Base-by-base conservation (phyloP, 225 moss, liverwort and hornwort genomes). In the Ulota crispa region DNA sequence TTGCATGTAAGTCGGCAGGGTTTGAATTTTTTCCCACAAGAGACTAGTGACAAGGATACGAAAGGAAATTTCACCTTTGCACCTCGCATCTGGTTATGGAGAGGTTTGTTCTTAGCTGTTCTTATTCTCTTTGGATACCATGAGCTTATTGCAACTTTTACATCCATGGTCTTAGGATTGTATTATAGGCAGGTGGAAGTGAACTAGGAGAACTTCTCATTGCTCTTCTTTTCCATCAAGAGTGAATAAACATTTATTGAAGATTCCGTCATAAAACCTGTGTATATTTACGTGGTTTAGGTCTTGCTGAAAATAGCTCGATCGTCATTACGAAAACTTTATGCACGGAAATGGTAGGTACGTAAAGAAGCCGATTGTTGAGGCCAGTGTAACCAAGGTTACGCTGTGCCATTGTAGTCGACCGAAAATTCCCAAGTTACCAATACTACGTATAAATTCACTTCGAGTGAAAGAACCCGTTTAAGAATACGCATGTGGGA, bases 61-160 rank as follows among this genome's bases (percentile, higher is more conserved):
- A 83, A 92, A 76, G 91, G 92, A 34, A 34, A 86, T 88, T 64
- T 88, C 88, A 64, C 85, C 85, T 19, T 78, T 92, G 78, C 92
- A 89, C 78, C 87, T 97, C 73, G 86, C 91, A 28, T 90, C 81
- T 72, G 89, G 90, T 74, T 93, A 89, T 79, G 91, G 91, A 83
- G 85, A 89, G 85, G 90, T 92, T 66, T 24, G 86, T 77, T 72
- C n/a, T 30, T 30, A 14, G 12, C 54, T 80, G 32, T 70, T 31
- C 27, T 52, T 54, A 8, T 76, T 70, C 37, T 57, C 56, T 77
- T 37, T 37, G 4, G 20, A n/a, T 85, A 41, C 34, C 63, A 8
- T 63, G 15, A 75, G 63, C 80, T 18, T 27, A 10, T 18, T 79
- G 60, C 53, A 68, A 52, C 52, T 37, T 66, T 63, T 32, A 39